These are phyloP conservation scores for Amaranthus tricolor DNA, from an alignment of 179 eudicot species.

Conservation along the genomic window DNA sequence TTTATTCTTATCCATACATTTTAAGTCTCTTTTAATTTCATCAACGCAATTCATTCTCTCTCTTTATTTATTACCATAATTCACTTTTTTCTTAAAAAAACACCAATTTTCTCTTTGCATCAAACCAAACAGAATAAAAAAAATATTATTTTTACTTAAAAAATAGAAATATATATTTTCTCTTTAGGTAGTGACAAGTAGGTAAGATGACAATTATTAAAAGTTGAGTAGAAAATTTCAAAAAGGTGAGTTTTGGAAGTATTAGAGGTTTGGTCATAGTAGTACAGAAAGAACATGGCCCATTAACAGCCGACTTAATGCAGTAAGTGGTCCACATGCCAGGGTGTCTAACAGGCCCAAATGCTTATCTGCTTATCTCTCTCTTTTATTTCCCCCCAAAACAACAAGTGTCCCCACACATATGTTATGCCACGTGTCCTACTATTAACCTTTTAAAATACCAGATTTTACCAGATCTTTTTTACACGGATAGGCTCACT, in stretches of 20 bases:
- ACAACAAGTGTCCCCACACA: background rate
- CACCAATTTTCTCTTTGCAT: no score
- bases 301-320: conserved; percentile 21
- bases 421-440: conserved; percentile 19
- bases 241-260: conserved; percentile 25
- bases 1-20: no score
- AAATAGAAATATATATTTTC: no score
- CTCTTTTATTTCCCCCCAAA: background rate
- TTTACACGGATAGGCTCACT: background rate
- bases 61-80: no score
- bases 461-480: conserved; percentile 20
- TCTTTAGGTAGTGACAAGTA: no score
- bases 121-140: no score
- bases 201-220: conserved; percentile 10
- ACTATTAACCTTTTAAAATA: background rate
- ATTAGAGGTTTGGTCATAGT: conserved; percentile 23
- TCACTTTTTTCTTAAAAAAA: no score
- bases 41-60: no score
- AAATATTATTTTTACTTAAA: no score
- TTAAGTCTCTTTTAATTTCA: no score
- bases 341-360: conserved; percentile 23
- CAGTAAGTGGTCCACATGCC: conserved; percentile 21
- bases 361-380: conserved; percentile 23
- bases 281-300: conserved; percentile 18
- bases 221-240: conserved; percentile 16